A percentile compares a stretch with the other conserved stretches of the same genome.
These are phyloP conservation scores for Lentinula boryana DNA, from an alignment of 768 basidiomycete genomes.

Conservation along the genomic window DNA sequence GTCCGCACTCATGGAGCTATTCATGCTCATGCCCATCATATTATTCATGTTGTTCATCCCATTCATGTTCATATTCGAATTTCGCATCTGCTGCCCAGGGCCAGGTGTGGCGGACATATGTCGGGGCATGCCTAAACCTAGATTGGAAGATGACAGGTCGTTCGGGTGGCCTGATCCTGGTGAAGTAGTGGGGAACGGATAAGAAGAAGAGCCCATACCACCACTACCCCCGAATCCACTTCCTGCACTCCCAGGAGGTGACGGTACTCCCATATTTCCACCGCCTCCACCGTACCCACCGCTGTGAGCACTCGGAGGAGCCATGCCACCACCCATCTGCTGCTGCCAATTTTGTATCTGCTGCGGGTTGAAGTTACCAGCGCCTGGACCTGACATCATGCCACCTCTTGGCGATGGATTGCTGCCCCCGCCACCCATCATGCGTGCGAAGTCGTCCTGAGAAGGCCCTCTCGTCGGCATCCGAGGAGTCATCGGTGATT, in stretches of 20 bases:
- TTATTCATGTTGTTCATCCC: slow-evolving; percentile 1
- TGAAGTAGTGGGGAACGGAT: slow-evolving; percentile 8
- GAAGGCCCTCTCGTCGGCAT: slow-evolving; percentile 30
- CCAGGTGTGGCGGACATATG: slow-evolving; percentile 10
- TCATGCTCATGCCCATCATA: slow-evolving; percentile 7
- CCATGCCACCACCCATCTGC: slow-evolving; percentile 19
- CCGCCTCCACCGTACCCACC: background rate
- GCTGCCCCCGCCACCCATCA: slow-evolving; percentile 32
- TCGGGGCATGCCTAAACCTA: slow-evolving; percentile 6
- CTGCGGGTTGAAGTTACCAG: slow-evolving; percentile 15
- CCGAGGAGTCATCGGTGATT: slow-evolving; percentile 45
- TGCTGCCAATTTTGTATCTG: slow-evolving; percentile 32
- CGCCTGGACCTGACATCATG: slow-evolving; percentile 20
- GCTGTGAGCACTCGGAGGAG: slow-evolving; percentile 2
- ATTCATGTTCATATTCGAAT: slow-evolving; percentile 2
- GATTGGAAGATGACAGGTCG: slow-evolving; percentile 5
- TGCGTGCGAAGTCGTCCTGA: slow-evolving; percentile 52
- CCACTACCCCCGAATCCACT: slow-evolving; percentile 18
- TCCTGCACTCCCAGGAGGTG: slow-evolving; percentile 32
- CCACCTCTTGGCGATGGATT: slow-evolving; percentile 14
- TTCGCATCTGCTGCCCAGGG: slow-evolving; percentile 2
- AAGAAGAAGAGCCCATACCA: slow-evolving; percentile 14
- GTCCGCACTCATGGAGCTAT: slow-evolving; percentile 24
- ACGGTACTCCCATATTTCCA: slow-evolving; percentile 23
- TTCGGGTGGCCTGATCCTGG: slow-evolving; percentile 1